phyloP scores from a whole-genome alignment of 345 rosid genomes.

The Noccaea bulbosa region DNA sequence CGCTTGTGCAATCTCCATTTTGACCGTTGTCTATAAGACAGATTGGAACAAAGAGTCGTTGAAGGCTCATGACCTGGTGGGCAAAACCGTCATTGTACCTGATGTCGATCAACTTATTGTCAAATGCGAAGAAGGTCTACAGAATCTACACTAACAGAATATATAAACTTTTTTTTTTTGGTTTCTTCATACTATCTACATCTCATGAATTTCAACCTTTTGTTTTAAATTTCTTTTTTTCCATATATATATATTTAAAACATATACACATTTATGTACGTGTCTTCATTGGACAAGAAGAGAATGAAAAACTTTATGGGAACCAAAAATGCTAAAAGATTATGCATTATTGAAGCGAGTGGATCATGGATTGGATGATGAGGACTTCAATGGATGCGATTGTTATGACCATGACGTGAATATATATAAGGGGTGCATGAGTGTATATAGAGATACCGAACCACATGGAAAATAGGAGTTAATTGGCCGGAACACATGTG shows the following conservation, averaged over 20 bases:
- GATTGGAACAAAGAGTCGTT: slow-evolving; percentile 80
- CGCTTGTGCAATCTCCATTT: slow-evolving; percentile 68
- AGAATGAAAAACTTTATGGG: slow-evolving; percentile 28
- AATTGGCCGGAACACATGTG: slow-evolving; percentile 46
- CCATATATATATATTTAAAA: slow-evolving; percentile 8
- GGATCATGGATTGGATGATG: slow-evolving; percentile 26
- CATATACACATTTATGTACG: slow-evolving; percentile 11
- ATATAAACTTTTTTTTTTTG: neutral
- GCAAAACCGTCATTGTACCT: slow-evolving; percentile 44
- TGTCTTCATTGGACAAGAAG: slow-evolving; percentile 25
- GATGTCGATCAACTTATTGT: slow-evolving; percentile 41
- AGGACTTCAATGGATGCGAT: slow-evolving; percentile 30
- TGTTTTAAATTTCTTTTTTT: neutral
- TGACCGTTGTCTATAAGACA: slow-evolving; percentile 64
- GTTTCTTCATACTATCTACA: slow-evolving; percentile 7
- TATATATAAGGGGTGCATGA: slow-evolving; percentile 29
- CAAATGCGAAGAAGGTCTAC: slow-evolving; percentile 51
- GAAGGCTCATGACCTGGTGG: slow-evolving; percentile 73
- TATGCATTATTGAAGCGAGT: slow-evolving; percentile 35
- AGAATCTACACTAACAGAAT: slow-evolving; percentile 21
- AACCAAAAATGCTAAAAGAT: slow-evolving; percentile 18
- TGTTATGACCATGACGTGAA: slow-evolving; percentile 35
- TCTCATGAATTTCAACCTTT: slow-evolving; percentile 11
- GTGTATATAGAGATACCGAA: slow-evolving; percentile 39
- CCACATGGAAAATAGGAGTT: slow-evolving; percentile 45